Base-by-base conservation (phyloP, 306 rosid species). In the Gillenia trifoliata region DNA sequence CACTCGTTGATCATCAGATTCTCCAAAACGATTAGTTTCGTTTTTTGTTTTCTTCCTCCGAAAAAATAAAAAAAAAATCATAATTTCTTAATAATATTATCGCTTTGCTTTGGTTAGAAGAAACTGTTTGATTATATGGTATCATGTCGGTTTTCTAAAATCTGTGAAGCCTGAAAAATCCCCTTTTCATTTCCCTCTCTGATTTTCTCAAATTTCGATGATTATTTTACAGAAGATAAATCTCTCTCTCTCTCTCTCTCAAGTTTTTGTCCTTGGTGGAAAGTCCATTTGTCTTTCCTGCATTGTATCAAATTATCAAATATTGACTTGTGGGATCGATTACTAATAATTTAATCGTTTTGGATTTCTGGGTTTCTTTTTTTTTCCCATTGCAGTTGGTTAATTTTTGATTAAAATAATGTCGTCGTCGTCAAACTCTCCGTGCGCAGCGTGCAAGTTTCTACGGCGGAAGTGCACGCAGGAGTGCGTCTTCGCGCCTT, bases 401-500 rank as follows among this genome's bases (percentile, higher is more conserved):
- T 40, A 28, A 36, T 3, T 16, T 23, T 72, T 40, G 41, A 28
- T 2, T 30, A 45, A 33, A 41, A 55, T 59, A 61, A 80, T 75
- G 77, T 54, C 79, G 64, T 74, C 52, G 64, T 74, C 80, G 25
- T 85, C 93, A n/a, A 88, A 82, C 64, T 79, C 97, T 8, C 98
- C 98, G 70, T 93, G 97, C 79, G 98, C 96, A 31, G 97, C 98
- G 64, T 93, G 98, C 83, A 93, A 93, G 81, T 82, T 64, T 28
- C 90, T 80, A 16, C 57, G 98, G 81, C 78, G 96, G 52, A 93
- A 91, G 49, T 93, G 98, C 88, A 91, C 98, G 20, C 93, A 87
- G 65, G 97, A 93, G 75, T 93, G 98, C 79, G 96, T 88, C 55
- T 93, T 89, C 63, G 98, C 98, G 1, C 98, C 98, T 12, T 93